Evolutionary conservation across 164 flowering plant genomes (phyloP), one percentile per base, ranked within the genome.

Genomic region (Akebia trifoliata): DNA sequence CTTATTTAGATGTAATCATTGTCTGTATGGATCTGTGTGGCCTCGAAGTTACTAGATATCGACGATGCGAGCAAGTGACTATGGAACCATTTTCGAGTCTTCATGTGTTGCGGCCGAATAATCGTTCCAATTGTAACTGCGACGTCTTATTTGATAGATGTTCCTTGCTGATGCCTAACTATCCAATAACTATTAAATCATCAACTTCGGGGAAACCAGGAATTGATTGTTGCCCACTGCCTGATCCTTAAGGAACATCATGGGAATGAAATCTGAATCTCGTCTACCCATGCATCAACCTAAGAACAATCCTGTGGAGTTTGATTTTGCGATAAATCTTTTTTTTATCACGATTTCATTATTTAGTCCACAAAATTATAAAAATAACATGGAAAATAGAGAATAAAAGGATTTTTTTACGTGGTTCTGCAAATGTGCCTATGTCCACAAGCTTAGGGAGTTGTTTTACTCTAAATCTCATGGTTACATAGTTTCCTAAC

Each of bases 51-150:
- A 28, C 96, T 85, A 8, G 99, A 82, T 52, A 94, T 87, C 0
- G 99, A 97, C 24, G 99, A 94, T 22, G 91, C 89, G 66, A 88
- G 96, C 80, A 90, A 71, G 76, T 94, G 99, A 56, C 97, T 90
- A 64, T 94, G 99, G 58, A 94, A 77, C 99, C 99, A 94, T 65
- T 74, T 90, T 53, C 91, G 76, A 49, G 97, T 94, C 67, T 61
- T 84, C 97, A 85, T 90, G 69, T 94, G 99, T 50, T 88, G 97
- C 67, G 90, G 57, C 44, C 90, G 67, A 44, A 94, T 73, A 14
- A 86, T 66, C 3, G 83, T 75, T 54, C 99, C 99, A 69, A 75
- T 80, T 58, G 67, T 74, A 42, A 94, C 88, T 26, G 74, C 0
- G 59, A 86, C 91, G 7, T 97, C 97, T 75, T 85, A 95, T 58